phyloP scores from a whole-genome alignment of 164 flowering plant genomes.

The Magnolia changhungtana region DNA sequence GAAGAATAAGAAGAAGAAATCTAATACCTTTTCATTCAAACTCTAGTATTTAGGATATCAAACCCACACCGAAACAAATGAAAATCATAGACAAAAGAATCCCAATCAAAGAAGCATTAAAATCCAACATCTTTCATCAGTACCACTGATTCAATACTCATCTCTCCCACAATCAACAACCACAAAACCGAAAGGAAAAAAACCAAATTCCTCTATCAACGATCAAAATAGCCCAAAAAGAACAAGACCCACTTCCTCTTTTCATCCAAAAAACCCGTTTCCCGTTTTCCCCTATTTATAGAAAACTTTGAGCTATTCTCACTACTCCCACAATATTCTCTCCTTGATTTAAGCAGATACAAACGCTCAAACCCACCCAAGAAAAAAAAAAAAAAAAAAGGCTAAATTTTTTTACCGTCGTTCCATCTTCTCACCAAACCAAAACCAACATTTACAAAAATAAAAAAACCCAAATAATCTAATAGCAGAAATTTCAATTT shows the following conservation, averaged over 20 bases:
- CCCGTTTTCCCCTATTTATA: not conserved
- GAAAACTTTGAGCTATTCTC: not conserved
- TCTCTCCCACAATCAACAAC: not conserved
- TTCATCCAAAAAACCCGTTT: not conserved
- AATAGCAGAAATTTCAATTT: not conserved
- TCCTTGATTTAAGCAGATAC: not conserved
- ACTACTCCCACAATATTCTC: not conserved
- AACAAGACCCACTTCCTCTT: not conserved
- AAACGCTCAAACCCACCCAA: not conserved
- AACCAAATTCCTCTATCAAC: not conserved
- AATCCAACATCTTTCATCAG: not conserved
- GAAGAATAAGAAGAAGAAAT: no score
- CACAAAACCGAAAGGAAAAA: not conserved
- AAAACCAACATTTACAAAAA: not conserved
- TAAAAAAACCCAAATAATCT: not conserved
- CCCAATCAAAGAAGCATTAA: not conserved
- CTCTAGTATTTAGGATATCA: not conserved
- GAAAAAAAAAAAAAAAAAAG: not conserved
- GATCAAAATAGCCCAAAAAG: not conserved
- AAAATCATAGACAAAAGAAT: not conserved
- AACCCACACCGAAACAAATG: not conserved
- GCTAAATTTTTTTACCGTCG: not conserved
- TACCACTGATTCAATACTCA: not conserved
- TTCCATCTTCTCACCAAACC: conserved; percentile 1
- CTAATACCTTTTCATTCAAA: not conserved